Evolutionary conservation across 805 yeast genomes (phyloP), one percentile per base, ranked within the genome.

Genomic region (Starmerella stigmatis): DNA sequence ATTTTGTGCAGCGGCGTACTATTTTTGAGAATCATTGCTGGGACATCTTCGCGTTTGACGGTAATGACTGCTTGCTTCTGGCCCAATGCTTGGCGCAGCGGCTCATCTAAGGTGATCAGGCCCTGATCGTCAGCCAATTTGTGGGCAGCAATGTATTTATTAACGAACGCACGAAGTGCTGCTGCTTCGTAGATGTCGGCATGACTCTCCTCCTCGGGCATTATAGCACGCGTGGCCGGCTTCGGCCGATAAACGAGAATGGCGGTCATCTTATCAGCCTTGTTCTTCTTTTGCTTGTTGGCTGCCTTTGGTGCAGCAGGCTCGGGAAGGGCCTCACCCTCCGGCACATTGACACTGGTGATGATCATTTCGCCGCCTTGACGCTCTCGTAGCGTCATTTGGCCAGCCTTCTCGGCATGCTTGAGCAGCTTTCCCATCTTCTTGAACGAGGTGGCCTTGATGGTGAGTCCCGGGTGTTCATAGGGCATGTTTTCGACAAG

Each of bases 391-490:
- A 79, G 60, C 46, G 76, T 77, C 19, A 92, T 49, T 45, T 79
- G 74, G 1, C 76, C 76, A 35, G 71, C 70, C 60, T 86, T 89
- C 53, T 84, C 95, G 79, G 88, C 85, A 6, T 82, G 78, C 58
- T 86, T 89, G 44, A 89, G 64, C 57, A 80, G 86, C 60, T 86
- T 88, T 12, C 86, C 73, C 4, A 89, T 76, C 58, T 89, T 89
- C 62, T 83, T 86, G 94, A 94, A 89, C 3, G 86, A 75, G 0
- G 95, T 78, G 57, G 77, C 81, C 62, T 86, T 88, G 44, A 81
- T 72, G 21, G 41, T 46, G 20, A 64, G 53, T 9, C 52, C 54
- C 1, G 74, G 69, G 42, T 60, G 59, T 29, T 51, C 50, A 37
- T 51, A 56, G 2, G 95, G 94, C n/a, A 89, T 62, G 62, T 86